A percentile compares a stretch with the other conserved stretches of the same genome.
Evolutionary conservation across 2,329 filamentous ascomycete species (phyloP).

Genomic region (Penicillium sp.): DNA sequence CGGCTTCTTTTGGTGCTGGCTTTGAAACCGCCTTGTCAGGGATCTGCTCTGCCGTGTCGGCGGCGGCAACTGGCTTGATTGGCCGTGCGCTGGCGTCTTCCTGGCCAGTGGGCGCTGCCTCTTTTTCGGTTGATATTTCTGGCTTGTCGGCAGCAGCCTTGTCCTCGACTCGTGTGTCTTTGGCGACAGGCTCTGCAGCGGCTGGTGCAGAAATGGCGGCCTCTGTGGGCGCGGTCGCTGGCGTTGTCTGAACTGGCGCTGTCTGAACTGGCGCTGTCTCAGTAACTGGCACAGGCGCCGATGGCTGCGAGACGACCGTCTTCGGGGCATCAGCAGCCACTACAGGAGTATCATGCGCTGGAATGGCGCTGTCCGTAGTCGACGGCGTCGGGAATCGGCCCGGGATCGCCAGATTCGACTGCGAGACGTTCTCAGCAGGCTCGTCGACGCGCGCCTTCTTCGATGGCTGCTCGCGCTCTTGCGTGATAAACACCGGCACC

Average conservation of each 20-base stretch:
- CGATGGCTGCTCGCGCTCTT: conserved; percentile 29
- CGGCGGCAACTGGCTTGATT: neutral
- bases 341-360: conserved; percentile 2
- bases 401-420: conserved; percentile 1
- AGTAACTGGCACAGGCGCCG: neutral
- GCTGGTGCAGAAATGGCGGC: neutral
- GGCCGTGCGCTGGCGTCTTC: neutral
- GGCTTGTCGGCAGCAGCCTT: neutral
- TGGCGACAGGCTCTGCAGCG: neutral
- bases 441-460: conserved; percentile 35
- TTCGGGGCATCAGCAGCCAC: neutral
- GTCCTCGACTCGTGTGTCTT: neutral
- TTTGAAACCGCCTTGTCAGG: neutral
- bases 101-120: neutral
- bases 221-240: neutral
- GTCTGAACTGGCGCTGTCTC: no score
- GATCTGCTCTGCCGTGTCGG: neutral
- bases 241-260: no score
- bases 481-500: conserved; percentile 26
- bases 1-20: conserved; percentile 5
- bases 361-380: conserved; percentile 3
- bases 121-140: neutral
- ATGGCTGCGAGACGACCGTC: neutral
- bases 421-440: neutral
- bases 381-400: conserved; percentile 11